These are phyloP conservation scores for Trichophyton schoenleinii DNA, from an alignment of 2,329 filamentous ascomycete genomes.

Conservation along the genomic window DNA sequence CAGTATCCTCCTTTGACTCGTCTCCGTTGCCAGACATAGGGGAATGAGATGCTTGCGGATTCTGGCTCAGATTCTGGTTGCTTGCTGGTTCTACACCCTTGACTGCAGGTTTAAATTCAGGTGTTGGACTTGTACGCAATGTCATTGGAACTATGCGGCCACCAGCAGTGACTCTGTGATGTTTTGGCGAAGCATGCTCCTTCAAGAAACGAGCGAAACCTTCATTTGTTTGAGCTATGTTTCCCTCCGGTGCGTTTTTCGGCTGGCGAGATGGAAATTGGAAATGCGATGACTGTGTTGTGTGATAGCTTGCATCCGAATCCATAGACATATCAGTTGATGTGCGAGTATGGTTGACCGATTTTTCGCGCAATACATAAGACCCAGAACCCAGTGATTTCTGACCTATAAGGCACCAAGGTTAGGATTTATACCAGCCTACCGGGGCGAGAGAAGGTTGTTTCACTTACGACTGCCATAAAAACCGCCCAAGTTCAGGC, in stretches of 20 bases:
- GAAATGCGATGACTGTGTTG: slow-evolving; percentile 12
- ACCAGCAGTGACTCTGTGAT: slow-evolving; percentile 38
- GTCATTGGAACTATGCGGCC: slow-evolving; percentile 39
- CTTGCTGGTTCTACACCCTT: slow-evolving; percentile 1
- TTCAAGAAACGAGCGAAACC: slow-evolving; percentile 37
- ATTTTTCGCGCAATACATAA: slow-evolving; percentile 18
- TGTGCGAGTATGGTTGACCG: slow-evolving; percentile 17
- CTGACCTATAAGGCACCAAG: neutral
- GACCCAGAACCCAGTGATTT: slow-evolving; percentile 7
- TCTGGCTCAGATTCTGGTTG: neutral
- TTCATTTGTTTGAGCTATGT: slow-evolving; percentile 24
- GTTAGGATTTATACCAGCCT: neutral
- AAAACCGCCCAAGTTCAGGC: neutral
- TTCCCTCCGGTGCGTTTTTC: slow-evolving; percentile 22
- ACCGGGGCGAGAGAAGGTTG: neutral
- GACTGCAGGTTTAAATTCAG: slow-evolving; percentile 24
- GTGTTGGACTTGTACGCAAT: slow-evolving; percentile 21
- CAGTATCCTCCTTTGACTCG: neutral
- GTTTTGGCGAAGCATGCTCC: slow-evolving; percentile 36
- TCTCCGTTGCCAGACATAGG: neutral
- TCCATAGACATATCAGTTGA: slow-evolving; percentile 16
- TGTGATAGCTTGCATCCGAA: slow-evolving; percentile 13
- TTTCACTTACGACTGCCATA: neutral
- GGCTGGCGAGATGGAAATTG: slow-evolving; percentile 22
- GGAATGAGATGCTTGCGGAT: neutral